phyloP scores from a whole-genome alignment of 2,329 filamentous ascomycete genomes.

The Hypoxylon sp. region DNA sequence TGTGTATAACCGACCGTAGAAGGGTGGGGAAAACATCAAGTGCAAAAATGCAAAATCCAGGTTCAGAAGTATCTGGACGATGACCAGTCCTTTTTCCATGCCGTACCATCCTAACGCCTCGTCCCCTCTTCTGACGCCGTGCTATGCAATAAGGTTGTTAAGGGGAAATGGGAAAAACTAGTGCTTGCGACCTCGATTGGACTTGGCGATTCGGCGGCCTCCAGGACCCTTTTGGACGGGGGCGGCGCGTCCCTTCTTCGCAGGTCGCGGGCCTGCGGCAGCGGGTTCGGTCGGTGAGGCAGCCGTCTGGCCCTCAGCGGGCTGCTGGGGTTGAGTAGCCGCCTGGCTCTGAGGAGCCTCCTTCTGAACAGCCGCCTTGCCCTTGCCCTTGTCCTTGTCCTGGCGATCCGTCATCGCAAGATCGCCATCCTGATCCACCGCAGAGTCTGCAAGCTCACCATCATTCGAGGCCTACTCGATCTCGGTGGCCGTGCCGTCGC shows the following conservation, averaged over 20 bases:
- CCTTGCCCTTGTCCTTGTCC: not conserved
- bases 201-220: not conserved
- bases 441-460: not conserved
- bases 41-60: not conserved
- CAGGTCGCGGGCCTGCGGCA: not conserved
- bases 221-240: not conserved
- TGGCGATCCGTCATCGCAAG: not conserved
- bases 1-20: not conserved
- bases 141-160: slow-evolving; percentile 1
- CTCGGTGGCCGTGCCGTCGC: slow-evolving; percentile 47
- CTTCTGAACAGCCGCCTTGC: not conserved
- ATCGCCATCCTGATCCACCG: not conserved
- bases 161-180: not conserved
- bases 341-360: not conserved
- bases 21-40: not conserved
- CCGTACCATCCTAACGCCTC: not conserved
- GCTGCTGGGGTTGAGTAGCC: not conserved
- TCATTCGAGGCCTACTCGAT: slow-evolving; percentile 36
- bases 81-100: not conserved
- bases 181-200: not conserved
- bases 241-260: not conserved
- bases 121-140: not conserved
- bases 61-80: not conserved
- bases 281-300: not conserved
- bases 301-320: not conserved